Conservation (phyloP, 768 basidiomycete genomes). For the Tephrocybe rancida region DNA sequence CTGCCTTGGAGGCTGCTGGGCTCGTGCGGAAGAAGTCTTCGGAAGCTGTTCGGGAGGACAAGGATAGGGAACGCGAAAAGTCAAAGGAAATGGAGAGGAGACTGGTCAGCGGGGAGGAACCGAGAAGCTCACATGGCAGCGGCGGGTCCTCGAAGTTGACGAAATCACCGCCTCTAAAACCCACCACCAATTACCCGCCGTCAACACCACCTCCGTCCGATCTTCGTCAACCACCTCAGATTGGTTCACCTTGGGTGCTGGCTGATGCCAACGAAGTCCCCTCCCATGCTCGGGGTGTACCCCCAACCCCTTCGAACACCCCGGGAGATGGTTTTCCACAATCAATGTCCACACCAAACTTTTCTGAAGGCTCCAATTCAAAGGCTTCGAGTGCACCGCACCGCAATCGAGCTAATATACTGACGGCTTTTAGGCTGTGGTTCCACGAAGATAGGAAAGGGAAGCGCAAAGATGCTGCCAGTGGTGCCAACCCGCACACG, state of each 20-base stretch:
- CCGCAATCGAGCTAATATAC: conserved; percentile 75
- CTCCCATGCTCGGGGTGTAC: conserved; percentile 22
- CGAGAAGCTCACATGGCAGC: conserved; percentile 67
- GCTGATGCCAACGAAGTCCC: conserved; percentile 46
- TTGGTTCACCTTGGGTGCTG: conserved; percentile 78
- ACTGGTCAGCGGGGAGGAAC: conserved; percentile 49
- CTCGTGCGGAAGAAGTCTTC: conserved; percentile 81
- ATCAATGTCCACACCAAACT: conserved; percentile 47
- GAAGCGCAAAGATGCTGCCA: conserved; percentile 64
- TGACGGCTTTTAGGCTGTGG: conserved; percentile 88
- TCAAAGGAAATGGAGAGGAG: conserved; percentile 46
- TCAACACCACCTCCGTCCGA: conserved; percentile 55
- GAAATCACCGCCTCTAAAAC: conserved; percentile 68
- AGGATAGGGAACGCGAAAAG: conserved; percentile 50
- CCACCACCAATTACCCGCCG: conserved; percentile 48
- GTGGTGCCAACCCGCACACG: conserved; percentile 27
- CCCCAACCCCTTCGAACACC: conserved; percentile 49
- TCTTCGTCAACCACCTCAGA: conserved; percentile 38
- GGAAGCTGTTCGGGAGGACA: conserved; percentile 71
- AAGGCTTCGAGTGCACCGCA: conserved; percentile 29
- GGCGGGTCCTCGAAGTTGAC: conserved; percentile 60
- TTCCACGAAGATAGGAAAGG: conserved; percentile 91
- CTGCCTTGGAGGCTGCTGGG: conserved; percentile 84
- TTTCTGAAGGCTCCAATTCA: conserved; percentile 27
- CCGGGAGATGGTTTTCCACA: conserved; percentile 49